Evolutionary conservation across 192 early-diverging fungal genomes (phyloP).

Genomic region (Backusella westeae): DNA sequence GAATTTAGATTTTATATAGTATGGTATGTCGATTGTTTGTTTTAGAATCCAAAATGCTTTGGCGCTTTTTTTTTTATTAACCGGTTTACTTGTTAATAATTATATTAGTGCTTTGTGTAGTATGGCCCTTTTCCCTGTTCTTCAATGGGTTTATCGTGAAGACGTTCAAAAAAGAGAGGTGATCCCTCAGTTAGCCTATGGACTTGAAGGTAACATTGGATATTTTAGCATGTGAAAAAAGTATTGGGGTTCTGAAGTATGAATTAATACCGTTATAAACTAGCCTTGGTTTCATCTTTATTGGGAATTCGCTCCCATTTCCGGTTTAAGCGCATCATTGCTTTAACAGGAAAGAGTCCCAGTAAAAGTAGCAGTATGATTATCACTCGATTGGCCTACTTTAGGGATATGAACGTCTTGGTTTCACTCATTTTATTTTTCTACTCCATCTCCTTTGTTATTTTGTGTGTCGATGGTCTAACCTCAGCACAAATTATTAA

Average conservation of each 20-base stretch:
- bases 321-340: conserved; percentile 24
- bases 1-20: conserved; percentile 35
- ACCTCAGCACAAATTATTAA: conserved; percentile 11
- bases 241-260: background rate
- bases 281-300: conserved; percentile 10
- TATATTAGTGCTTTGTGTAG: conserved; percentile 17
- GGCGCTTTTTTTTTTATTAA: no score
- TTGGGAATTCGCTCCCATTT: conserved; percentile 30
- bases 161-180: conserved; percentile 16
- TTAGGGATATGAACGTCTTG: conserved; percentile 35
- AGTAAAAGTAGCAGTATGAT: conserved; percentile 9
- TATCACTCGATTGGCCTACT: conserved; percentile 23
- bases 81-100: background rate
- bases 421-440: conserved; percentile 16
- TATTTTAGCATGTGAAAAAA: conserved; percentile 1
- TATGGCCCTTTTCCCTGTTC: conserved; percentile 23
- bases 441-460: conserved; percentile 20
- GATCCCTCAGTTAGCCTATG: conserved; percentile 30
- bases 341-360: conserved; percentile 13
- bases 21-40: conserved; percentile 4
- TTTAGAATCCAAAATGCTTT: background rate
- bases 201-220: conserved; percentile 22
- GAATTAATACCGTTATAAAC: background rate
- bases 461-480: conserved; percentile 33
- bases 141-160: conserved; percentile 21